Percentiles rank a stretch among this genome's conserved stretches.
These are phyloP conservation scores for Leptographium lundbergii DNA, from an alignment of 2,329 filamentous ascomycete genomes.

Conservation along the genomic window DNA sequence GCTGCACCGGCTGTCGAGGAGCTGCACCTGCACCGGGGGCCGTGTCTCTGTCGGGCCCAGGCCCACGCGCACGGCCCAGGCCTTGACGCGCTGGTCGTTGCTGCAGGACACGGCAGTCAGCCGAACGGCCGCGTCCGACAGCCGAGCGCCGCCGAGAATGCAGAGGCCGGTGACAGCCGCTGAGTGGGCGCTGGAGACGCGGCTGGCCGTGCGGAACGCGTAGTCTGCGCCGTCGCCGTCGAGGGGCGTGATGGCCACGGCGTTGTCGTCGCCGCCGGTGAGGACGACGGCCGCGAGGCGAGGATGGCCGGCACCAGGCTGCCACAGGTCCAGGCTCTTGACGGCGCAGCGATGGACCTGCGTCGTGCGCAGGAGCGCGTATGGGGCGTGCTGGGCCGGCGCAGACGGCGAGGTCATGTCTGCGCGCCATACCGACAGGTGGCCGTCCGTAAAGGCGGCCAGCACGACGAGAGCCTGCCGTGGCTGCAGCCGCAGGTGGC, in stretches of 20 bases:
- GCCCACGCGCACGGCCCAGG: constrained; percentile 29
- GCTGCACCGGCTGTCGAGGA: constrained; percentile 40
- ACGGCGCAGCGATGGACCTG: constrained; percentile 63
- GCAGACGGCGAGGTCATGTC: not conserved
- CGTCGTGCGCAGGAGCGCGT: constrained; percentile 10
- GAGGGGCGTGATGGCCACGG: constrained; percentile 44
- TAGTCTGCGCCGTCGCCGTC: constrained; percentile 17
- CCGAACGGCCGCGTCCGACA: not conserved
- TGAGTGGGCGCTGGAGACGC: constrained; percentile 50
- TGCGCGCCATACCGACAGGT: constrained; percentile 47
- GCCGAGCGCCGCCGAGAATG: constrained; percentile 17
- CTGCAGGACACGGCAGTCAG: constrained; percentile 23
- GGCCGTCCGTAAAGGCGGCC: constrained; percentile 72
- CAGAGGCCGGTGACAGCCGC: constrained; percentile 54
- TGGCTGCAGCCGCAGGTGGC: constrained; percentile 24
- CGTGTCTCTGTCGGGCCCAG: too few relatives aligned
- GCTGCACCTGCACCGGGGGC: constrained; percentile 17
- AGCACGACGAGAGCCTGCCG: constrained; percentile 30
- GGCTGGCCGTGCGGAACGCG: constrained; percentile 14
- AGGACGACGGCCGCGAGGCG: constrained; percentile 27
- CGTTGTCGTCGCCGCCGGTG: constrained; percentile 83
- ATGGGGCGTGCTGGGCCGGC: constrained; percentile 4
- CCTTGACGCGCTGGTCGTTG: constrained; percentile 49
- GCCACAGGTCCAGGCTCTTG: constrained; percentile 45
- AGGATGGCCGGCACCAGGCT: not conserved